These are phyloP conservation scores for Auxenochlorella pyrenoidosa DNA, from an alignment of 139 green algal genomes.

Conservation along the genomic window DNA sequence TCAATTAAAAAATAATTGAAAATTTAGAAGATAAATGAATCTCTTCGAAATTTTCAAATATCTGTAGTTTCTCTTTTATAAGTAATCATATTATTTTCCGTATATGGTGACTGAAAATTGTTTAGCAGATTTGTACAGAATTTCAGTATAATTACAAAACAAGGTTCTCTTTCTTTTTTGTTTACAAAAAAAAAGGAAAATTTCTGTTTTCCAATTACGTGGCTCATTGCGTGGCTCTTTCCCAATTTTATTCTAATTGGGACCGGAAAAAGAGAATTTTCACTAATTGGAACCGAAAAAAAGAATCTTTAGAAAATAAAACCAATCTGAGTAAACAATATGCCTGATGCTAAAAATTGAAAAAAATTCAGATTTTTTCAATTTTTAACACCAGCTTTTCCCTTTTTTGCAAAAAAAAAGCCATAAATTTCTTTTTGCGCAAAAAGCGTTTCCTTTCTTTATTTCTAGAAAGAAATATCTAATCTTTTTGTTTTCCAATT, in stretches of 20 bases:
- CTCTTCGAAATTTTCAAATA: neutral
- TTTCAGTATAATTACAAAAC: conserved; percentile 6
- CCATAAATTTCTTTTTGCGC: conserved; percentile 12
- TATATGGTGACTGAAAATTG: conserved; percentile 10
- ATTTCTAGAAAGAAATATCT: no score
- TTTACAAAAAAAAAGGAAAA: conserved; percentile 25
- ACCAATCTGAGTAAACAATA: neutral
- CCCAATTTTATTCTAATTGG: no score
- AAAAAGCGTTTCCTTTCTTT: conserved; percentile 4
- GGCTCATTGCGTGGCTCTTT: no score
- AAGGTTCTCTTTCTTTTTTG: conserved; percentile 21
- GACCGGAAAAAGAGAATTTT: conserved; percentile 35
- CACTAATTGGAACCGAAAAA: conserved; percentile 19
- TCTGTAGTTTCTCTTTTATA: conserved; percentile 21
- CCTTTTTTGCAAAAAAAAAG: conserved; percentile 21
- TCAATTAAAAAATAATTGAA: conserved; percentile 27
- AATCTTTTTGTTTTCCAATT: no score
- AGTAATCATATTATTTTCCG: conserved; percentile 1
- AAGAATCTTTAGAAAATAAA: neutral
- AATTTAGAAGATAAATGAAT: conserved; percentile 14
- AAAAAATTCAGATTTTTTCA: no score
- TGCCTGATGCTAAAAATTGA: no score
- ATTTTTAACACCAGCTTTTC: no score
- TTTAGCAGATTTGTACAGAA: neutral
- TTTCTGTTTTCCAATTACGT: conserved; percentile 8